A percentile compares a stretch with the other conserved stretches of the same genome.
Conservation (phyloP, 2,329 filamentous ascomycete genomes). For the Phoma sp. region DNA sequence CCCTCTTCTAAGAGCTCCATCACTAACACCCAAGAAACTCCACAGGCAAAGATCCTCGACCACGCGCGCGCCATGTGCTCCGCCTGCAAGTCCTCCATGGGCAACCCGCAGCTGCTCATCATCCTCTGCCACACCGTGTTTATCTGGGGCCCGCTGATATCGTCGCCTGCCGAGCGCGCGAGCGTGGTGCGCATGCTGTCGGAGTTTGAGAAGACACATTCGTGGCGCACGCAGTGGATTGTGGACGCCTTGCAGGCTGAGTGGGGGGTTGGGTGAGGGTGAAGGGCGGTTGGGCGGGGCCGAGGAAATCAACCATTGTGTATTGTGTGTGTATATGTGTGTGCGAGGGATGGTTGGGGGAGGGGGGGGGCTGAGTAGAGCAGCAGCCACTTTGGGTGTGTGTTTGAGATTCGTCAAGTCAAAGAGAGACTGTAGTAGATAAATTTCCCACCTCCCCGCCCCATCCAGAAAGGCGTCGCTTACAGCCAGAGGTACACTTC, state of each 20-base stretch:
- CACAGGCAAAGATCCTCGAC: conserved; percentile 24
- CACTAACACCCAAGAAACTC: not conserved
- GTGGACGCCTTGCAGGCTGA: conserved; percentile 32
- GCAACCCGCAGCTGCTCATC: conserved; percentile 28
- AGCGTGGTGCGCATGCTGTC: conserved; percentile 30
- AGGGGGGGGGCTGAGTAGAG: too few relatives aligned
- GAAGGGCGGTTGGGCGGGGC: too few relatives aligned
- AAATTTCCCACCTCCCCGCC: too few relatives aligned
- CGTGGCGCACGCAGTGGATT: conserved; percentile 42
- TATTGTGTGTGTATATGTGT: too few relatives aligned
- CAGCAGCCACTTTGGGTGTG: too few relatives aligned
- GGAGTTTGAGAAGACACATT: conserved; percentile 28
- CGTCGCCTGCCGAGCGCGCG: conserved; percentile 20
- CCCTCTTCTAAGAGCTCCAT: not conserved
- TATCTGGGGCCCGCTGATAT: conserved; percentile 34
- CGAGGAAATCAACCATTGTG: too few relatives aligned
- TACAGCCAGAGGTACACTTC: too few relatives aligned
- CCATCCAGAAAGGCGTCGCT: too few relatives aligned
- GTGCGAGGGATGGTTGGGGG: too few relatives aligned
- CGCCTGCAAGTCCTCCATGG: conserved; percentile 30
- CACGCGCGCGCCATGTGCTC: conserved; percentile 35
- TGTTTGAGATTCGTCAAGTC: too few relatives aligned
- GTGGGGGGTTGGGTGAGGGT: conserved; percentile 20
- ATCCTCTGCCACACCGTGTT: conserved; percentile 35
- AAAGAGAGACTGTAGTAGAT: too few relatives aligned